phyloP scores from a whole-genome alignment of 1,139 yeast species.

The Debaryomyces fabryi region DNA sequence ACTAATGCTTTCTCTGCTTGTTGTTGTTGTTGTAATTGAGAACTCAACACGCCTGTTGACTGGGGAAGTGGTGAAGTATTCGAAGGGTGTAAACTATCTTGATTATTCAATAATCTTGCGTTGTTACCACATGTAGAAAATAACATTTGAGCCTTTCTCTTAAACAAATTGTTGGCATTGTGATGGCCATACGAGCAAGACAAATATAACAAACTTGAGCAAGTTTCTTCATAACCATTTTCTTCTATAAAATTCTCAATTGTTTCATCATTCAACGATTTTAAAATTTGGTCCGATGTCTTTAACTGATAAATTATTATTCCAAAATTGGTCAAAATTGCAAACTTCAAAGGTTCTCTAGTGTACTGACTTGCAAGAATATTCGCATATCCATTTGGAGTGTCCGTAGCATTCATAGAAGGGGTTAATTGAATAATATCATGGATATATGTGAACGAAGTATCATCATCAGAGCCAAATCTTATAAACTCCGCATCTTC shows the following conservation, averaged over 20 bases:
- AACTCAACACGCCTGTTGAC: slow-evolving; percentile 4
- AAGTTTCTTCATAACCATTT: slow-evolving; percentile 68
- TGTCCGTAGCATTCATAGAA: slow-evolving; percentile 67
- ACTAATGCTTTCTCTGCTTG: slow-evolving; percentile 16
- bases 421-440: slow-evolving; percentile 74
- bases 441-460: slow-evolving; percentile 51
- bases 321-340: slow-evolving; percentile 79
- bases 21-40: slow-evolving; percentile 16
- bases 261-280: slow-evolving; percentile 63
- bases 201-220: slow-evolving; percentile 81
- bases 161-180: slow-evolving; percentile 52
- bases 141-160: slow-evolving; percentile 52
- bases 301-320: slow-evolving; percentile 75
- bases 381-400: slow-evolving; percentile 80
- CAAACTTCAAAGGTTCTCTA: slow-evolving; percentile 63
- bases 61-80: slow-evolving; percentile 8
- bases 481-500: slow-evolving; percentile 83
- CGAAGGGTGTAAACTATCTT: slow-evolving; percentile 1
- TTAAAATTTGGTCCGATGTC: slow-evolving; percentile 78
- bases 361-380: slow-evolving; percentile 84
- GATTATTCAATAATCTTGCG: slow-evolving; percentile 41
- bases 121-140: slow-evolving; percentile 60
- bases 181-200: slow-evolving; percentile 69
- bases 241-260: slow-evolving; percentile 52
- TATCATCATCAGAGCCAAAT: slow-evolving; percentile 41